Evolutionary conservation across 2,329 filamentous ascomycete species (phyloP), one percentile per base, ranked within the genome.

Genomic region (Monosporascus ibericus): DNA sequence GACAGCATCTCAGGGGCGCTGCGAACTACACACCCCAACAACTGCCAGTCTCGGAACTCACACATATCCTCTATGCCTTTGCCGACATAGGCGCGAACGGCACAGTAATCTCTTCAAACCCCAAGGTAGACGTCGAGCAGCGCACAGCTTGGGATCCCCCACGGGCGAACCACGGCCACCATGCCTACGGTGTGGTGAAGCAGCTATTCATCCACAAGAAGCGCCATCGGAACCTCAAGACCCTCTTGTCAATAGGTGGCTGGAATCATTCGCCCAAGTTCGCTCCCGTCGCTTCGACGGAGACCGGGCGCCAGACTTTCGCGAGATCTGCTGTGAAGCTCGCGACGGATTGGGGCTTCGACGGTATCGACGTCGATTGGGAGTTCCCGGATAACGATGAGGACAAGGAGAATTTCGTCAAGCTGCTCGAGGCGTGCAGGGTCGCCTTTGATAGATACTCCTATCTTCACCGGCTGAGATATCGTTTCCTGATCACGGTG

Each of bases 121-220:
- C 74, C 1, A 85, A 77, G 64, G 76, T 84, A 9, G 86, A 92
- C 53, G 57, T 75, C 0, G 75, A 90, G 50, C 89, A 87, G 63
- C 85, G 84, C 63, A 92, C 88, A 61, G 70, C 81, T 0, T 73
- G 70, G 14, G 88, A 92, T 65, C 82, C 81, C 1, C 81, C 76
- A 75, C 77, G 42, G n/a, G 42, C 76, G 51, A 53, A 51, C 34
- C 22, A 24, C 2, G 73, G 82, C 5, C 81, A 73, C 53, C 90
- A 92, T 63, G 81, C 84, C 48, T 91, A 90, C 62, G 90, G 90
- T 40, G 87, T 83, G 63, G 69, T 90, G 57, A 91, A 91, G 71
- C 87, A 92, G 65, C 73, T 95, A 1, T 89, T 80, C 66, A 70
- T 89, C 1, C 77, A 88, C 49, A 95, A 95, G 75, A 85, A 90